Base-by-base conservation (phyloP, 164 flowering plant genomes). In the Aristolochia contorta region DNA sequence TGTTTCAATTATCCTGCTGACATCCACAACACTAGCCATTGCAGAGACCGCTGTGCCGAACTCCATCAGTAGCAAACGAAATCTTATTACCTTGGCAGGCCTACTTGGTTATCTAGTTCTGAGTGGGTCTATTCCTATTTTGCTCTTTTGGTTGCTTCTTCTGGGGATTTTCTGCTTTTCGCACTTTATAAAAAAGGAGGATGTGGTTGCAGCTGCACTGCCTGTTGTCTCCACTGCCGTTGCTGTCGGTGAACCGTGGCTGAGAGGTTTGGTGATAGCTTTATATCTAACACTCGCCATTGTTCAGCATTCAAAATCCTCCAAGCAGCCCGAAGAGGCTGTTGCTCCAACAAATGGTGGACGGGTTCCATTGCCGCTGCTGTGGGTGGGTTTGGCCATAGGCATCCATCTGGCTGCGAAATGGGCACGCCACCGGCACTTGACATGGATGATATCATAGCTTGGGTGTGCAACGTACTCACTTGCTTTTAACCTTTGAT, bases 391-490 rank as follows among this genome's bases (percentile, higher is more conserved):
- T 16, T 74, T 89, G 62, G 87, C 85, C 30, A 81, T 91, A 55
- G 98, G 92, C 19, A 67, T 87, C 48, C 89, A 77, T 47, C 65
- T 85, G 24, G 75, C 69, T 3, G 75, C 75, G 13, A 87, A 82
- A 69, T 89, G 96, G 93, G 81, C 83, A 49, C 89, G 91, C 2
- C 84, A 85, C 63, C 77, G 93, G 59, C 96, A 89, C 67, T 77
- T 91, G 79, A 91, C 96, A 56, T 91, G 98, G 98, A 89, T 84
- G 96, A 75, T 84, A 47, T 87, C 71, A 52, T 90, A 37, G 43
- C 12, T 37, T 4, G 1, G 12, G 7, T 37, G 43, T 37, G 43
- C 43, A 37, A 37, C 7, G 33, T 3, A 7, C 10, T 37, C 43
- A 10, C 43, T 37, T 37, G 3, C 7, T 10, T 37, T 37, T 37